Base-by-base conservation (phyloP, 1,139 yeast genomes). In the Taiozyma sp. region DNA sequence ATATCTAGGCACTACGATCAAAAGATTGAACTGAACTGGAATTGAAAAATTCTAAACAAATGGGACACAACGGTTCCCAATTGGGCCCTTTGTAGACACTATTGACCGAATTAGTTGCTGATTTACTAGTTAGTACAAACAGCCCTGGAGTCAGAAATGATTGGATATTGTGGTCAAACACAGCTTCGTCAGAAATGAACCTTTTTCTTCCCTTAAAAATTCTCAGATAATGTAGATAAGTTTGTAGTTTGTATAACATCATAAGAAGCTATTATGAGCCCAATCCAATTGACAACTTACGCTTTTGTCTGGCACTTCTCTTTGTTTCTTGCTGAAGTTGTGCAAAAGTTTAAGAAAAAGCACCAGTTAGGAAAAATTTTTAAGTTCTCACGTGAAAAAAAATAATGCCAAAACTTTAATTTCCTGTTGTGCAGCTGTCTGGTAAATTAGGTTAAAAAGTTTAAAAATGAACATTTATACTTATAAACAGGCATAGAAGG, bases 211-310 rank as follows among this genome's bases (percentile, higher is more conserved):
- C 57, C 52, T 54, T 51, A 44, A 14, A 44, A 48, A 49, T 51
- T 50, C 55, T 61, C 65, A 60, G 65, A 58, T 61, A 61, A 61
- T 61, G 65, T 61, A 61, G 65, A 61, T 61, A 61, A 61, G 63
- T 54, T 42, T 48, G 27, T 27, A 39, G 28, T 50, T 47, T 30
- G 36, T 43, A 29, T 39, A 55, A 42, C 62, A 58, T 58, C 57
- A 57, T 52, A 32, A 46, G 36, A 28, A 48, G 39, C 24, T 28
- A 30, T 4, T 38, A 19, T 10, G 13, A 16, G 41, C 10, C 6
- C 12, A 4, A 9, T 28, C 12, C 12, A 2, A 28, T 28, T 28
- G 12, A 32, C 36, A 28, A 32, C 36, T 32, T n/a, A 32, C 36
- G 16, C 9, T 3, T 30, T 30, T 30, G n/a, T 30, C 27, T 24